phyloP scores from a whole-genome alignment of 495 filamentous ascomycete genomes.

The Symbiotaphrina buchneri region DNA sequence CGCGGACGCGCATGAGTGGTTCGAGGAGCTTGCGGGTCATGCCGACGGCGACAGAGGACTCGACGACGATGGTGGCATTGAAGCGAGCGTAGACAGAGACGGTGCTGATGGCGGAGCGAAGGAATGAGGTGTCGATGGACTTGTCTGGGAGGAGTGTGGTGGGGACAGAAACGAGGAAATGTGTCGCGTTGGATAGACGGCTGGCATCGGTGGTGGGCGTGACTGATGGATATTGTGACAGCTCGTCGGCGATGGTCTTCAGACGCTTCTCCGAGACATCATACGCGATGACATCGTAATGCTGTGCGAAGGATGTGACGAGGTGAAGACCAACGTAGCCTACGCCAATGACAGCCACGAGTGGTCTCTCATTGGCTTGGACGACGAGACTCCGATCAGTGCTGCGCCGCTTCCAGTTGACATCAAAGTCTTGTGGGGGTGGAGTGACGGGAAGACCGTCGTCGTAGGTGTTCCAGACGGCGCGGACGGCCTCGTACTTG shows the following conservation, averaged over 20 bases:
- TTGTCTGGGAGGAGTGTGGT: constrained; percentile 13
- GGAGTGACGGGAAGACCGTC: no score
- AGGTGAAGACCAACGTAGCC: constrained; percentile 17
- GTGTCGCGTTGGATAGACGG: constrained; percentile 10
- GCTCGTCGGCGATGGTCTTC: no score
- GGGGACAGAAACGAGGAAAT: constrained; percentile 17
- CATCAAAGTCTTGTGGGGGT: no score
- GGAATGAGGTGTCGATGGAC: constrained; percentile 12
- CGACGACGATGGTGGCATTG: constrained; percentile 15
- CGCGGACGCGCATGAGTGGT: constrained; percentile 7
- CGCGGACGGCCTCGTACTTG: no score
- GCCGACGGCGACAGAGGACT: constrained; percentile 16
- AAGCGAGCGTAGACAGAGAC: constrained; percentile 9
- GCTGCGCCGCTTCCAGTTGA: constrained; percentile 2
- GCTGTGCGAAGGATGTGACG: constrained; percentile 9
- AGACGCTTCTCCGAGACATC: constrained; percentile 11
- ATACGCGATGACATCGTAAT: constrained; percentile 13
- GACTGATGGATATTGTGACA: no score
- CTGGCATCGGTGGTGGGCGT: constrained; percentile 9
- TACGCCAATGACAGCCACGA: constrained; percentile 15
- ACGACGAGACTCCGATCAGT: constrained; percentile 1
- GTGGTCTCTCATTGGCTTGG: constrained; percentile 8
- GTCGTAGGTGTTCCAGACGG: no score
- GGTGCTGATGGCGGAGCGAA: constrained; percentile 12
- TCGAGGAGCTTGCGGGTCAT: constrained; percentile 16